Evolutionary conservation across 2,329 filamentous ascomycete species (phyloP), one percentile per base, ranked within the genome.

Genomic region (Alternaria metachromatica): DNA sequence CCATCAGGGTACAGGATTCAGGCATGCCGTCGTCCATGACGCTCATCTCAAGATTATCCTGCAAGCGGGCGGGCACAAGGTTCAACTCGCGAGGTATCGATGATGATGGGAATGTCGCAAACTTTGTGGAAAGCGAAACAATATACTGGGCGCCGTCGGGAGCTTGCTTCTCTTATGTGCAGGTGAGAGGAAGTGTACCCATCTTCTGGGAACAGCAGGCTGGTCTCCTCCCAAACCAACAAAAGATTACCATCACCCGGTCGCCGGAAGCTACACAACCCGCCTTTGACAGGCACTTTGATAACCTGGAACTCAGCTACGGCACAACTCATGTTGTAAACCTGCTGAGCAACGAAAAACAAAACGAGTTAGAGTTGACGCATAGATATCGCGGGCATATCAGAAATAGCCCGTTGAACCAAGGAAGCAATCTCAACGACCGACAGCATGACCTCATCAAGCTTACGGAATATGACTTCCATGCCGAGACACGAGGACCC

Each of bases 41-140:
- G 1, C 85, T 98, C 21, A 96, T 98, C 65, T 98, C 96, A 2
- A 88, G 96, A 30, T 84, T 98, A 41, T 98, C 96, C 2, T 98
- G 94, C 76, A 87, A 90, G 71, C 89, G 95, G 81, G 96, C 96
- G 18, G 96, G 96, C 21, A 99, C 96, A 15, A 88, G 96, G 44
- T 99, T 98, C 85, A 98, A 98, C 79, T 91, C 95, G n/a, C 88
- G 96, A 70, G 96, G 96, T 43, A 97, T 99, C 68, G 96, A 99
- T 76, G 96, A 99, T 77, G 94, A 98, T 75, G 96, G 96, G 13
- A 93, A 98, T 73, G 96, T 98, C 26, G 94, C 96, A 64, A 99
- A 99, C 80, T 99, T 97, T 80, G 96, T 98, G n/a, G 96, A 99
- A 80, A 96, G 94, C 0, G 96, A 99, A 81, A 97, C 94, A 0